A percentile compares a stretch with the other conserved stretches of the same genome.
These are phyloP conservation scores for Trichoderma orchidacearum DNA, from an alignment of 495 filamentous ascomycete species.

Conservation along the genomic window DNA sequence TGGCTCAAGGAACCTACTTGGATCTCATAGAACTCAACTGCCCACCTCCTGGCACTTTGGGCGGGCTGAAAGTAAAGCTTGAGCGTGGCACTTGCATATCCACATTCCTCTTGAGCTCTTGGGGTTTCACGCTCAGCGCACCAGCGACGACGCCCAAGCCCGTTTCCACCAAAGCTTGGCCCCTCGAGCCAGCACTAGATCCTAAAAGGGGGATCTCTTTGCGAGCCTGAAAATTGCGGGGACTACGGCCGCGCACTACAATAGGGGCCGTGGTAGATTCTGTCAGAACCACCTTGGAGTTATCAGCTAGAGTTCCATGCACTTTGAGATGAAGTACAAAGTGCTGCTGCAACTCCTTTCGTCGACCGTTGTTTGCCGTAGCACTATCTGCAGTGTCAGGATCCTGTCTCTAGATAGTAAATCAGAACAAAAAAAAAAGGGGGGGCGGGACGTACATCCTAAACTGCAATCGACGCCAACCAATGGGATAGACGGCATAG, in stretches of 20 bases:
- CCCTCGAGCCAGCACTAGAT: conserved; percentile 54
- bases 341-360: conserved; percentile 72
- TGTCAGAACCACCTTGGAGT: conserved; percentile 50
- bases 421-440: not conserved
- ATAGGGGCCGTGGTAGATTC: conserved; percentile 64
- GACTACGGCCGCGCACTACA: conserved; percentile 65
- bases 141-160: conserved; percentile 32
- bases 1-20: conserved; percentile 22
- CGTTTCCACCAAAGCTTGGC: conserved; percentile 34
- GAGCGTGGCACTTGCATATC: conserved; percentile 35
- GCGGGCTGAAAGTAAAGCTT: conserved; percentile 39
- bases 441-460: conserved; percentile 39
- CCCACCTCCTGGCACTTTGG: conserved; percentile 30
- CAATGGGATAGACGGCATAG: conserved; percentile 76
- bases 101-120: conserved; percentile 26
- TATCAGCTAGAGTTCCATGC: conserved; percentile 55
- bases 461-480: conserved; percentile 84
- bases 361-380: conserved; percentile 56
- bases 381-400: conserved; percentile 24
- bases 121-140: conserved; percentile 33
- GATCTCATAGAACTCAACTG: conserved; percentile 36
- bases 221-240: conserved; percentile 64
- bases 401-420: too few relatives aligned
- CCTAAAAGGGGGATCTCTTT: conserved; percentile 65
- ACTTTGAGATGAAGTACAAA: conserved; percentile 66